Evolutionary conservation across 768 basidiomycete genomes (phyloP), one percentile per base, ranked within the genome.

Genomic region (Mrakia blollopis): DNA sequence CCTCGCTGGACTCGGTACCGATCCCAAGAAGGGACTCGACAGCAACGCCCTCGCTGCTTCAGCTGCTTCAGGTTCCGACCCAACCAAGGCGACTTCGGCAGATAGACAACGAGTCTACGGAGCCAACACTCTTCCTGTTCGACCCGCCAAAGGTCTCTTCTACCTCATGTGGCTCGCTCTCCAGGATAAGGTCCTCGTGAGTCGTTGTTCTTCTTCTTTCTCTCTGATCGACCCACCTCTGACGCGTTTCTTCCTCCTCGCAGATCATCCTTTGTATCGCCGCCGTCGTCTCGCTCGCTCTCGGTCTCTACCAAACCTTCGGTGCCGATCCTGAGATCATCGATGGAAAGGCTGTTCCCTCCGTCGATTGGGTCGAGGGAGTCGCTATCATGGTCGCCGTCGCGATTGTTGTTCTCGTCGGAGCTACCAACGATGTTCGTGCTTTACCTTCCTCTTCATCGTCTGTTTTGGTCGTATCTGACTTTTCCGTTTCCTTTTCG

Each of bases 301-400:
- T 98, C 21, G 97, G 97, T 28, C 85, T 99, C 39, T 97, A 97
- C 84, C 92, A 96, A 82, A 93, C 94, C 82, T 91, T 98, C 82
- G 96, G 95, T 16, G 86, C 87, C 0, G 85, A 89, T 0, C 87
- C 88, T 7, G 86, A 89, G 13, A 79, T 84, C 1, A 85, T 85
- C 52, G 69, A 71, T 44, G 37, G 37, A 57, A 60, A 69, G 6
- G 73, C 60, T 0, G 67, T 78, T 23, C 67, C 77, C 23, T 32
- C 52, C 4, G 73, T 78, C 60, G 73, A 74, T 41, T 78, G 77
- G 77, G 77, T 78, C 32, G 77, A 78, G 63, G 77, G 77, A 25
- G 61, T 82, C 50, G 86, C 86, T 71, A 87, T 88, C 81, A 83
- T 86, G 61, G 81, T 86, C 78, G 87, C 87, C 39, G 85, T 87